Conservation (phyloP, 805 yeast species). For the Metschnikowia noctiluminum region DNA sequence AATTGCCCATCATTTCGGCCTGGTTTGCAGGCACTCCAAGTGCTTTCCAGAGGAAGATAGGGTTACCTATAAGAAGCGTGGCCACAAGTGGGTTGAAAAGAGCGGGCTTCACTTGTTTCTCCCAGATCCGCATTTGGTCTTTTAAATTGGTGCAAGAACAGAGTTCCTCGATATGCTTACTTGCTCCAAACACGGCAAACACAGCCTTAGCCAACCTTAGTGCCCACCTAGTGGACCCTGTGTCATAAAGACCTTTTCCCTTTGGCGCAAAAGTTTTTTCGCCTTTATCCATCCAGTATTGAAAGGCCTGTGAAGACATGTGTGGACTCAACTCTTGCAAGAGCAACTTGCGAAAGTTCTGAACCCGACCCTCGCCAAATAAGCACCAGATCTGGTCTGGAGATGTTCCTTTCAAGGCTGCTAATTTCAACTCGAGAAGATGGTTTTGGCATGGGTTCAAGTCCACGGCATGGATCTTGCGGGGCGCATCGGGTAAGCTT, state of each 20-base stretch:
- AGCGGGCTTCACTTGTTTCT: constrained; percentile 58
- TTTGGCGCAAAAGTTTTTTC: constrained; percentile 49
- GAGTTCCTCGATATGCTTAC: constrained; percentile 48
- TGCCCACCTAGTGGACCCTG: constrained; percentile 88
- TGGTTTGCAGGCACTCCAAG: constrained; percentile 87
- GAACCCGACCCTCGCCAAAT: constrained; percentile 72
- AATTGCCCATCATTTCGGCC: constrained; percentile 73
- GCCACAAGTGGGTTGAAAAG: constrained; percentile 69
- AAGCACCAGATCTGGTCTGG: constrained; percentile 66
- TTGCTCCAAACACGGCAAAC: constrained; percentile 54
- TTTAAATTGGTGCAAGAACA: constrained; percentile 55
- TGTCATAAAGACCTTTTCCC: constrained; percentile 68
- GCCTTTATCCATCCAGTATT: constrained; percentile 73
- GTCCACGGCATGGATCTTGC: constrained; percentile 79
- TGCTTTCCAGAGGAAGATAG: constrained; percentile 84
- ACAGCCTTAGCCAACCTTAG: constrained; percentile 61
- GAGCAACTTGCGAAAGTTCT: constrained; percentile 34
- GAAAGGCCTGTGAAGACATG: constrained; percentile 76
- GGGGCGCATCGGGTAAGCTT: constrained; percentile 66
- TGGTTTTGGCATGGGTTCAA: constrained; percentile 82
- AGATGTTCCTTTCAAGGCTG: constrained; percentile 54
- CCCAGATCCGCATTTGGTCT: constrained; percentile 67
- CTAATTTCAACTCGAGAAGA: constrained; percentile 72
- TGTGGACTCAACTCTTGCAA: constrained; percentile 59
- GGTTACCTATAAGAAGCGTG: constrained; percentile 70